These are phyloP conservation scores for Hirschioporus abietinus DNA, from an alignment of 768 basidiomycete genomes.

Conservation along the genomic window DNA sequence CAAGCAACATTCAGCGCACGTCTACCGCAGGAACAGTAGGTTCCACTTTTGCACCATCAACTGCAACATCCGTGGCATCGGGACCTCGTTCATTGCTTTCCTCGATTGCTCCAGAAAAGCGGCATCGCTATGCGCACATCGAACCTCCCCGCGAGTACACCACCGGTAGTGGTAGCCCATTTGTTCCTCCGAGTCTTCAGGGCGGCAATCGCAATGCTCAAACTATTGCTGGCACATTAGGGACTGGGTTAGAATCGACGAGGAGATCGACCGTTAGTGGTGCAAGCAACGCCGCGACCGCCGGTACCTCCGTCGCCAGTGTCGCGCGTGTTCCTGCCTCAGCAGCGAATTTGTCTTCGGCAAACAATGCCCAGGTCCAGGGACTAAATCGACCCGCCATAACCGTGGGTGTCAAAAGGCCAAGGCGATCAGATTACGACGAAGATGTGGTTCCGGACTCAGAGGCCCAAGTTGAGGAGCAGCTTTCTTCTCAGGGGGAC, in stretches of 20 bases:
- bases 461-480: not conserved
- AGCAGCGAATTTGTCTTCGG: not conserved
- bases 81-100: not conserved
- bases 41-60: not conserved
- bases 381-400: not conserved
- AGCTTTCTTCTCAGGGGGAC: not conserved
- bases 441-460: not conserved
- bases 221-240: not conserved
- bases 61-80: not conserved
- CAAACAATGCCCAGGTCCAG: not conserved
- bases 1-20: not conserved
- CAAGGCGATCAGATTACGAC: not conserved
- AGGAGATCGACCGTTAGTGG: not conserved
- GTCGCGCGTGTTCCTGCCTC: not conserved
- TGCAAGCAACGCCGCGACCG: not conserved
- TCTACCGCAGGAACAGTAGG: not conserved
- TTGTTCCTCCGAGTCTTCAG: not conserved
- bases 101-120: not conserved
- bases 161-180: not conserved
- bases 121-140: not conserved
- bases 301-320: not conserved
- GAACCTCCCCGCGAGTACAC: not conserved
- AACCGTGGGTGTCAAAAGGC: not conserved
- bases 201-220: not conserved
- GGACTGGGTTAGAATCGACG: not conserved